Evolutionary conservation across 306 rosid species (phyloP).

Genomic region (Citrullus amarus): DNA sequence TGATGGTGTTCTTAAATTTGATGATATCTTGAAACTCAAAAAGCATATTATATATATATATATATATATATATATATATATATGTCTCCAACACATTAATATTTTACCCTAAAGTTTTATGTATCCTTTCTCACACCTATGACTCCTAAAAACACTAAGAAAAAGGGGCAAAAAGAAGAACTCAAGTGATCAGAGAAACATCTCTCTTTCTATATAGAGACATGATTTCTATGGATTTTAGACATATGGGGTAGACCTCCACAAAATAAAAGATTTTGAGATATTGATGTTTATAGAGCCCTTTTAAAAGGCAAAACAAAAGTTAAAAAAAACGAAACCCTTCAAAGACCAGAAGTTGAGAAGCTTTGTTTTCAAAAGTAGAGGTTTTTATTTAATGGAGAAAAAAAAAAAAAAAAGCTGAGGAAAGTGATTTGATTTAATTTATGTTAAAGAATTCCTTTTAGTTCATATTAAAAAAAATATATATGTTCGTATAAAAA

Average conservation of each 20-base stretch:
- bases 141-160: neutral
- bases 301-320: neutral
- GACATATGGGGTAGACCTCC: constrained; percentile 4
- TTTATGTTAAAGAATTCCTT: neutral
- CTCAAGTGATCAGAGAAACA: neutral
- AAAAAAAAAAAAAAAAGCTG: neutral
- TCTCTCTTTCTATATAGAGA: neutral
- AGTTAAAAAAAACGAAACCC: neutral
- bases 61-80: too few species aligned
- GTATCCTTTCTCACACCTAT: neutral
- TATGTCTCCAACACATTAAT: neutral
- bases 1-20: neutral
- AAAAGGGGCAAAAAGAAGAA: neutral
- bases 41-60: neutral
- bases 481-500: too few species aligned
- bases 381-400: neutral
- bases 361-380: neutral
- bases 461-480: neutral
- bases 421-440: neutral
- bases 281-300: neutral
- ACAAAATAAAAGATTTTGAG: neutral
- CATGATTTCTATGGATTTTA: neutral
- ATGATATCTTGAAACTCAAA: neutral
- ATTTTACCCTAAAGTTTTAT: neutral
- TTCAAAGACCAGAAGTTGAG: neutral